Base-by-base conservation (phyloP, 768 basidiomycete species). In the Psilocybe azurescens region DNA sequence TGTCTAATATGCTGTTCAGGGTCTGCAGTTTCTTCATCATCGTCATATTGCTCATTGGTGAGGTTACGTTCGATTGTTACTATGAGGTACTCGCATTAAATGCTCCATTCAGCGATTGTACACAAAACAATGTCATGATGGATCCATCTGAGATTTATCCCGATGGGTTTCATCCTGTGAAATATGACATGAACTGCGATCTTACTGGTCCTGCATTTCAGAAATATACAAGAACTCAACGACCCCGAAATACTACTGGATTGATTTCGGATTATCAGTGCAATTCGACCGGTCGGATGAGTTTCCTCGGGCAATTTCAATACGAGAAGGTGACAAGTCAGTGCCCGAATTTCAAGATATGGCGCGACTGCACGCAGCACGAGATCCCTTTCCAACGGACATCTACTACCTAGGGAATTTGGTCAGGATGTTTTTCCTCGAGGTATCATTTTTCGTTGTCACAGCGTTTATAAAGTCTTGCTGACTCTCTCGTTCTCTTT, bases 381-480 rank as follows among this genome's bases (percentile, higher is more conserved):
- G 72, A 9, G 65, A 84, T 61, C 78, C 81, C 0, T 84, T 83
- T 48, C 68, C 75, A 0, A 77, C 75, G 0, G 83, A 84, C 36
- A 69, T 84, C 3, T 84, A 80, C 60, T 77, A 77, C 32, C 61
- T 83, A 0, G 81, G 80, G 0, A 82, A 82, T 49, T 20, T 75
- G 7, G 71, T 81, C 4, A 66, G 61, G 11, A 59, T 18, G 50
- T 66, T 76, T n/a, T 77, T 81, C 53, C 18, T 75, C 0, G 48
- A 69, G 59, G 79, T 81, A 20, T 20, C 20, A 20, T 20, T 20
- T 20, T 20, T 20, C 20, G 20, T 20, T 20, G 20, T 20, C 20
- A 20, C 20, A 20, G 20, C 20, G 20, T 20, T 20, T 20, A 20
- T 20, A 20, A 20, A 20, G 20, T 20, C 20, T 20, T 20, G 20